Evolutionary conservation across 495 filamentous ascomycete species (phyloP), one percentile per base, ranked within the genome.

Genomic region (Aspergillus steynii): DNA sequence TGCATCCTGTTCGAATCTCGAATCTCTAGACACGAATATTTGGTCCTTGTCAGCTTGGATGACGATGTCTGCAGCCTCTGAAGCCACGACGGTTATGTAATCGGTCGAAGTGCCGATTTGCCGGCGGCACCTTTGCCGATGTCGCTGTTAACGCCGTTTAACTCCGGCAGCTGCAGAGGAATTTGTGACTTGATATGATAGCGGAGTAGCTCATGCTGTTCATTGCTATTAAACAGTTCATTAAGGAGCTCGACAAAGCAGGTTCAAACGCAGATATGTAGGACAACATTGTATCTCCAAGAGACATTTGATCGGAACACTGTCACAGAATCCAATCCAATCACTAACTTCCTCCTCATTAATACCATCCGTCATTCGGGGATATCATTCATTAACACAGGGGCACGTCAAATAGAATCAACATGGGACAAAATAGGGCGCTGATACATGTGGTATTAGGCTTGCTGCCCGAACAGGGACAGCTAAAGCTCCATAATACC

Each of bases 271-370:
- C 53, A 4, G 42, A 1, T 15, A 29, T 37, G n/a, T 32, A 45
- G 1, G 6, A 29, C 29, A 31, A 28, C 27, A 27, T 29, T 10
- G 7, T 34, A 42, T 27, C 32, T 34, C 29, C 49, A 14, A 29
- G 49, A 1, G 5, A 12, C n/a, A 50, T 10, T 37, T 7, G 2
- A 60, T 55, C 59, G 45, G 25, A 50, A 55, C 29, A 55, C 52
- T 46, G 20, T 50, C 47, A 50, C 25, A 32, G 26, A 55, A 29
- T 20, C 20, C 20, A 20, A 20, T 20, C 20, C 20, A 20, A 20
- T 58, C 50, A 46, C 51, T 50, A 58, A 50, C 53, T 47, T 61
- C 60, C 58, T 59, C 58, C 60, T 58, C 64, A 67, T 70, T 62
- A 65, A 55, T 55, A 14, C 37, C 57, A 46, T 55, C 25, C 46